phyloP scores from a whole-genome alignment of 1,284 basidiomycete genomes.

The Chiua sp. region DNA sequence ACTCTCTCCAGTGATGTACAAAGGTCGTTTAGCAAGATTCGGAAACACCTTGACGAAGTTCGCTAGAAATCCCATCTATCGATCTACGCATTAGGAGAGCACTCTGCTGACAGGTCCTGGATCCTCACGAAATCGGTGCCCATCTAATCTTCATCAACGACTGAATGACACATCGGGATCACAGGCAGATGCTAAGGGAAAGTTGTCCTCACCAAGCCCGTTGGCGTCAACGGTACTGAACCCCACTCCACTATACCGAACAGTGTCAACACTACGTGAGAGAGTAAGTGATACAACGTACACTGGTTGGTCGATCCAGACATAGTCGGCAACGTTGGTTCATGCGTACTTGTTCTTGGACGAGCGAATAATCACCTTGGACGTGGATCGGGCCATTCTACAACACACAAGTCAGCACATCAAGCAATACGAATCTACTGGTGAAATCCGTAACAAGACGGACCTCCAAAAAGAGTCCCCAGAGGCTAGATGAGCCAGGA shows the following conservation, averaged over 20 bases:
- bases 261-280: conserved; percentile 5
- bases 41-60: conserved; percentile 75
- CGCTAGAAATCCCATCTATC: conserved; percentile 64
- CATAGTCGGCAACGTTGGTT: conserved; percentile 66
- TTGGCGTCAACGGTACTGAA: conserved; percentile 65
- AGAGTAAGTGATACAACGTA: conserved; percentile 34
- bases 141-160: conserved; percentile 67
- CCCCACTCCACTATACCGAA: conserved; percentile 56
- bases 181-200: background rate
- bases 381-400: conserved; percentile 74
- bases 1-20: conserved; percentile 70
- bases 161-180: conserved; percentile 38
- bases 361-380: conserved; percentile 49
- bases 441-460: conserved; percentile 19
- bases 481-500: conserved; percentile 71
- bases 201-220: conserved; percentile 53
- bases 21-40: conserved; percentile 59
- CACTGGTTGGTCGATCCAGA: conserved; percentile 79
- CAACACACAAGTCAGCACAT: background rate
- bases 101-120: too few species aligned
- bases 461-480: conserved; percentile 68
- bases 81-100: background rate
- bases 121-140: conserved; percentile 67
- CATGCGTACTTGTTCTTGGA: conserved; percentile 60
- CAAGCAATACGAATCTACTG: too few species aligned